Evolutionary conservation across 352 stramenopile species (phyloP).

Genomic region (Pythium biforme): DNA sequence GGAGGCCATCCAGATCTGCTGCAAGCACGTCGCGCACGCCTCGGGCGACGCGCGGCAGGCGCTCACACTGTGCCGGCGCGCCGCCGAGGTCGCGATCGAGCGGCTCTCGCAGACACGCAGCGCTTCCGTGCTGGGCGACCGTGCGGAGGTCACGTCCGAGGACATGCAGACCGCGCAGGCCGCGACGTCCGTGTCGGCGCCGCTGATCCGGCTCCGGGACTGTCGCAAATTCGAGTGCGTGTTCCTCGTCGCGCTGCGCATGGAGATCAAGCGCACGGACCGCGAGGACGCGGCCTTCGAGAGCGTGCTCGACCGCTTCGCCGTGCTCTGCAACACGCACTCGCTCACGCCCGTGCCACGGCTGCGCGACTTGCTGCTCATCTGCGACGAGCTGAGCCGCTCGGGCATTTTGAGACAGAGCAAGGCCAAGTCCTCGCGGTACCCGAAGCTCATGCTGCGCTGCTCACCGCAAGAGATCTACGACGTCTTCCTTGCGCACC

Average conservation of each 20-base stretch:
- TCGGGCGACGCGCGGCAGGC: slow-evolving; percentile 67
- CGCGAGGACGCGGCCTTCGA: slow-evolving; percentile 50
- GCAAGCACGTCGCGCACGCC: slow-evolving; percentile 64
- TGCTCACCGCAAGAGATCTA: slow-evolving; percentile 69
- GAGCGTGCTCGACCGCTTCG: slow-evolving; percentile 58
- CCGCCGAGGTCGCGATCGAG: slow-evolving; percentile 51
- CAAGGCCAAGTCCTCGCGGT: slow-evolving; percentile 40
- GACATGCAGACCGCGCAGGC: slow-evolving; percentile 56
- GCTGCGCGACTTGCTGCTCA: slow-evolving; percentile 48
- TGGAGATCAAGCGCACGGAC: slow-evolving; percentile 51
- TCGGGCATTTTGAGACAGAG: slow-evolving; percentile 58
- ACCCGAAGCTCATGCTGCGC: slow-evolving; percentile 52
- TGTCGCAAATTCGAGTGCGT: slow-evolving; percentile 76
- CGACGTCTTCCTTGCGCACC: slow-evolving; percentile 61
- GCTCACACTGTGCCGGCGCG: slow-evolving; percentile 66
- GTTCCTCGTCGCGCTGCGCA: slow-evolving; percentile 61
- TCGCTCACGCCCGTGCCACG: slow-evolving; percentile 52
- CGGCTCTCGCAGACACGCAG: slow-evolving; percentile 24
- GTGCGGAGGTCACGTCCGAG: slow-evolving; percentile 42
- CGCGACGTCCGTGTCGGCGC: slow-evolving; percentile 52
- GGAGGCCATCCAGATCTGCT: slow-evolving; percentile 61
- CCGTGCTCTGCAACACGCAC: slow-evolving; percentile 70
- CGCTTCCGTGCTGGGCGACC: slow-evolving; percentile 4
- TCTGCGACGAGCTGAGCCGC: slow-evolving; percentile 65
- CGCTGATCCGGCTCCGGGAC: slow-evolving; percentile 46